Conservation (phyloP, 2,329 filamentous ascomycete species). For the Fonsecaea pedrosoi region DNA sequence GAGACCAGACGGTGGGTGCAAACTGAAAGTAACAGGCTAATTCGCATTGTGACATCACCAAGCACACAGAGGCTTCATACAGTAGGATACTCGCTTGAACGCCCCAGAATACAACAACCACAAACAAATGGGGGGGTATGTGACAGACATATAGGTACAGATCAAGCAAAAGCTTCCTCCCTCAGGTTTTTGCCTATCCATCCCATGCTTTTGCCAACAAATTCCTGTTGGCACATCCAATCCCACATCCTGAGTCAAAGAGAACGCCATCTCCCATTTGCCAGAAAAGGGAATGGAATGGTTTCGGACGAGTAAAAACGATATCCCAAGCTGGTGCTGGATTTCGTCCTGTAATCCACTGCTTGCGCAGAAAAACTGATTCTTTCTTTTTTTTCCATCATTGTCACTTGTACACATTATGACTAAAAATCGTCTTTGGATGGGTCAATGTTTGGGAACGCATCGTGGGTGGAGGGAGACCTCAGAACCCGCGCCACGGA, state of each 20-base stretch:
- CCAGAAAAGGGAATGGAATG: constrained; percentile 6
- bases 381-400: constrained; percentile 15
- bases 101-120: constrained; percentile 6
- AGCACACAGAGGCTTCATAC: background rate
- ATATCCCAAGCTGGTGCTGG: constrained; percentile 10
- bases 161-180: constrained; percentile 4
- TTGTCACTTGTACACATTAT: constrained; percentile 32
- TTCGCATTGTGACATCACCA: background rate
- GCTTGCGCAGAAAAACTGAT: constrained; percentile 18
- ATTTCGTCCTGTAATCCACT: constrained; percentile 24
- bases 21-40: background rate
- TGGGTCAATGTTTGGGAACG: background rate
- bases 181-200: constrained; percentile 18
- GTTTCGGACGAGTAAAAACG: constrained; percentile 5
- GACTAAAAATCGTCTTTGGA: constrained; percentile 14
- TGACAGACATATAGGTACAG: constrained; percentile 19
- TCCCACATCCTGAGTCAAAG: background rate
- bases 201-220: constrained; percentile 8
- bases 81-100: constrained; percentile 18
- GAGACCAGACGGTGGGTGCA: background rate
- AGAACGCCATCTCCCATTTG: constrained; percentile 5
- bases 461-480: background rate
- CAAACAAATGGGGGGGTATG: constrained; percentile 14
- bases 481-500: constrained; percentile 36
- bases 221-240: background rate